Conservation (phyloP, 2,329 filamentous ascomycete genomes). For the Hypoxylon sp. region DNA sequence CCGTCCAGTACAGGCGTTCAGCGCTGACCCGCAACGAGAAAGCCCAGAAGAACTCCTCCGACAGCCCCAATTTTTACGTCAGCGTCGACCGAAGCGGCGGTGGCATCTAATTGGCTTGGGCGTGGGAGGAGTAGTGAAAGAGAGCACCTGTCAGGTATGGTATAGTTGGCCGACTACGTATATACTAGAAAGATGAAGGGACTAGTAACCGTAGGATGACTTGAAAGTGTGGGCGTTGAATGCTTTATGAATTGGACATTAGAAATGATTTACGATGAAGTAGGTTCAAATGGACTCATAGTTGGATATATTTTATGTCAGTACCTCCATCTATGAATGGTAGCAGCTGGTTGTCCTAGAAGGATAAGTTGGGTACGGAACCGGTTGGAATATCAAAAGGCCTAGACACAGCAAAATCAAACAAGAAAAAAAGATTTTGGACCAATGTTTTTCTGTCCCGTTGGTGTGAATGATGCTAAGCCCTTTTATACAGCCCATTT, state of each 20-base stretch:
- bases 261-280: constrained; percentile 11
- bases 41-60: constrained; percentile 55
- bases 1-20: constrained; percentile 54
- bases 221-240: not conserved
- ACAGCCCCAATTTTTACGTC: constrained; percentile 59
- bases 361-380: not conserved
- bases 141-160: not conserved
- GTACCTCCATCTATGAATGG: constrained; percentile 8
- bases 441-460: not conserved
- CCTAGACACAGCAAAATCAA: constrained; percentile 6
- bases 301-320: not conserved
- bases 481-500: constrained; percentile 24
- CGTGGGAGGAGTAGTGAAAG: not conserved
- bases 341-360: constrained; percentile 5
- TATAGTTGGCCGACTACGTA: not conserved
- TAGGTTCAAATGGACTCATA: not conserved
- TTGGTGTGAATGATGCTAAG: constrained; percentile 12
- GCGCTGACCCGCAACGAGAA: constrained; percentile 58
- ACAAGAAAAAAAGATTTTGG: not conserved
- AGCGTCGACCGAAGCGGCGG: constrained; percentile 65
- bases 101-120: constrained; percentile 42
- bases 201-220: not conserved
- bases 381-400: not conserved
- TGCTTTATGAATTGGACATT: constrained; percentile 3
- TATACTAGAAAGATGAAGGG: not conserved